A percentile compares a stretch with the other conserved stretches of the same genome.
Conservation (phyloP, 2,329 filamentous ascomycete genomes). For the Cordyceps cateniannulata region DNA sequence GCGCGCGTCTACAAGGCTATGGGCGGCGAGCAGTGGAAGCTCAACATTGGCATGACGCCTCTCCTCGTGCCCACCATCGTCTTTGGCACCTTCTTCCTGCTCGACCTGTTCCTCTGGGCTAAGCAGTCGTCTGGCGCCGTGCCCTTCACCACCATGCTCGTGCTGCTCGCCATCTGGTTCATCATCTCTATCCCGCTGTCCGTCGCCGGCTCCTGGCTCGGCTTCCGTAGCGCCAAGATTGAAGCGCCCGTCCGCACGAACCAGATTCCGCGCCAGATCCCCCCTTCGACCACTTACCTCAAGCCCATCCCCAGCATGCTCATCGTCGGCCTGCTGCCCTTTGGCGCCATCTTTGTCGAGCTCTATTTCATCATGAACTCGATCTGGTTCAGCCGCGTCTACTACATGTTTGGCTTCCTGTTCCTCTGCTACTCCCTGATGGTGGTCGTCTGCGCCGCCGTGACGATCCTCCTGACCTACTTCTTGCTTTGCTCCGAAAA, state of each 20-base stretch:
- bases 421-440: conserved; percentile 97
- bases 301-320: conserved; percentile 84
- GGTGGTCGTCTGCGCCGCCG: conserved; percentile 89
- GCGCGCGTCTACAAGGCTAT: conserved; percentile 92
- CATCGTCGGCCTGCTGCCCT: conserved; percentile 85
- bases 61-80: conserved; percentile 79
- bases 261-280: conserved; percentile 96
- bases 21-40: conserved; percentile 87
- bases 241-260: conserved; percentile 87
- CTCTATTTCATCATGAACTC: conserved; percentile 99
- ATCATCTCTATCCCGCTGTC: conserved; percentile 90
- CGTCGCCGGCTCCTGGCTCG: conserved; percentile 84
- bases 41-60: conserved; percentile 85
- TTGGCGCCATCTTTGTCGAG: conserved; percentile 95
- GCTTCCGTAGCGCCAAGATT: conserved; percentile 68
- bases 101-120: conserved; percentile 95
- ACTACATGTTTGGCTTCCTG: conserved; percentile 99
- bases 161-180: conserved; percentile 93
- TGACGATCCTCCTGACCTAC: conserved; percentile 91
- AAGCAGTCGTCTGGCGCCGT: conserved; percentile 89
- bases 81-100: conserved; percentile 82
- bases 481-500: conserved; percentile 94
- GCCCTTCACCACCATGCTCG: conserved; percentile 93
- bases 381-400: conserved; percentile 97
- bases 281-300: conserved; percentile 75